Percentiles rank a stretch among this genome's conserved stretches.
Conservation (phyloP, 2,329 filamentous ascomycete species). For the Cytospora piceae region DNA sequence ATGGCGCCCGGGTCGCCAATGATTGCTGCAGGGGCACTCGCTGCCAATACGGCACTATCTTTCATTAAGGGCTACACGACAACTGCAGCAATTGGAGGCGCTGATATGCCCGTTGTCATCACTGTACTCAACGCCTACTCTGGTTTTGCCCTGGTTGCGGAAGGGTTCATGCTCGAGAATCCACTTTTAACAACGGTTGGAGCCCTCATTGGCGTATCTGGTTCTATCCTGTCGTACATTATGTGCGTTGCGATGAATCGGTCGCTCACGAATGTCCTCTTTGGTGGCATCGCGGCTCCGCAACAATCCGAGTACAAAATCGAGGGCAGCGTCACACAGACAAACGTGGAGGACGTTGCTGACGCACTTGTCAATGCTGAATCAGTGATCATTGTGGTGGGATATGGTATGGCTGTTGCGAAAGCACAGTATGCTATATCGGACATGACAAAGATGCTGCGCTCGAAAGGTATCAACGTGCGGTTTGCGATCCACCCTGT, state of each 20-base stretch:
- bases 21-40: conserved; percentile 77
- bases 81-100: conserved; percentile 86
- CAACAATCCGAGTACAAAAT: conserved; percentile 71
- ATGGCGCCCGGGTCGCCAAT: conserved; percentile 79
- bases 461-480: conserved; percentile 77
- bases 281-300: conserved; percentile 75
- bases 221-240: conserved; percentile 86
- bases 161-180: conserved; percentile 91
- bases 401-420: conserved; percentile 92
- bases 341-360: conserved; percentile 78
- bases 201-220: conserved; percentile 84
- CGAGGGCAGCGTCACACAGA: conserved; percentile 78
- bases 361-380: conserved; percentile 77
- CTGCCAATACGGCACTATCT: conserved; percentile 75
- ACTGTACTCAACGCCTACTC: conserved; percentile 91
- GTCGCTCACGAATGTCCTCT: conserved; percentile 85
- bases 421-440: conserved; percentile 92
- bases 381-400: conserved; percentile 86
- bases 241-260: conserved; percentile 91
- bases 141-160: conserved; percentile 85
- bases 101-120: conserved; percentile 91
- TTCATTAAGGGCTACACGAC: conserved; percentile 89
- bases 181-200: conserved; percentile 83
- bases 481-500: conserved; percentile 91
- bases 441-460: conserved; percentile 75